Evolutionary conservation across 2,329 filamentous ascomycete species (phyloP), one percentile per base, ranked within the genome.

Genomic region (Atkinsonella hypoxylon): DNA sequence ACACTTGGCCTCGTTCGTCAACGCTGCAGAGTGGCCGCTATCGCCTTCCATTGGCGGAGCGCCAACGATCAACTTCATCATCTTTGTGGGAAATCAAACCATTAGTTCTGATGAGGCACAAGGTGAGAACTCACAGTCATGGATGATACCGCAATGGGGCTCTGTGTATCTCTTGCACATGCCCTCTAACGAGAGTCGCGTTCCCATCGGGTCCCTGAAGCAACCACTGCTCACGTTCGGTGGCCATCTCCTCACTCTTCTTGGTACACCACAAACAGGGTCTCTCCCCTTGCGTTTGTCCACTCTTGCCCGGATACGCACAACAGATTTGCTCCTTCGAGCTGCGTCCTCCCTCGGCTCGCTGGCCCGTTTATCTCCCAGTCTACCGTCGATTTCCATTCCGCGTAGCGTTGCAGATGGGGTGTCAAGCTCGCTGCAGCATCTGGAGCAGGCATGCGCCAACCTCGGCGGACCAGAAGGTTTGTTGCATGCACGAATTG

Each of bases 61-160:
- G 0, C 93, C 93, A 1, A 98, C 93, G 0, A 83, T 98, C 62
- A 97, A 98, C 68, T 97, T 98, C 64, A 83, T 97, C 51, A 76
- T 97, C 30, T 98, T 93, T 61, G 82, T 94, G 8, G 89, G 90
- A 6, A 82, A 87, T 52, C 79, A 85, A 52, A 89, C 83, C 10
- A 89, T 89, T 54, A 72, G 67, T 4, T 60, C 73, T 48, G 67
- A 71, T 43, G 65, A 46, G 15, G 46, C 70, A 2, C 67, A 70
- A 49, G 59, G 63, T 2, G 70, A 71, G 31, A 77, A 72, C 3
- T 77, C 79, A 1, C 80, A 79, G 60, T 82, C 79, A 38, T 97
- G 91, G 91, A 77, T 96, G 56, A 85, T 98, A 43, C 93, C 93
- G 0, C 93, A 98, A 70, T 98, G 93, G 93, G 93, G 93, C 38